Evolutionary conservation across 805 yeast species (phyloP), one percentile per base, ranked within the genome.

Genomic region (Spathaspora arborariae): DNA sequence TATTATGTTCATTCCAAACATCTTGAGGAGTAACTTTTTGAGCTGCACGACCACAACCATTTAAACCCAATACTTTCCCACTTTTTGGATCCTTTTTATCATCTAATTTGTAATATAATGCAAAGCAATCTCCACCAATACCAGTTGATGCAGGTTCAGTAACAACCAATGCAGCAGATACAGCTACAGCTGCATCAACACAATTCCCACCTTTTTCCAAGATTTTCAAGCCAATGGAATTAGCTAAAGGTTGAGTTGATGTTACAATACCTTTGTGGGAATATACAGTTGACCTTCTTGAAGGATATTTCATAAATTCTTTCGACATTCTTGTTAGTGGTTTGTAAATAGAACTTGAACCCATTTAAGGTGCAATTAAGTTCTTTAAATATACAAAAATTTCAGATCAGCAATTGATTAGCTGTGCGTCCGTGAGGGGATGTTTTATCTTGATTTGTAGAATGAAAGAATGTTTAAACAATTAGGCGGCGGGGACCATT

Each of bases 1-100:
- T 45, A 37, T 54, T 58, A 36, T 58, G 70, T 66, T 15, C 74
- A 42, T 72, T 57, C 48, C 65, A 60, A 3, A 82, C 70, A 50
- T 71, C 64, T 13, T 82, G 83, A 10, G 83, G 61, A 2, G 73
- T 61, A 8, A 81, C 52, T 16, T 65, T 63, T 11, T 70, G 59
- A 4, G 91, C 85, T 2, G 89, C 71, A 46, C 86, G 74, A 7
- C 96, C 95, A 40, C 87, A 78, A 4, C 92, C 96, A 60, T 86
- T 87, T 54, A 87, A 54, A 0, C 91, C 95, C 42, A 69, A 64
- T 0, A 85, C 85, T 46, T 71, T 68, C 4, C 54, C 54, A 24
- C 50, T 46, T 10, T 7, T 42, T 26, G 44, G 45, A 27, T 49
- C 45, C 3, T 20, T 36, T 46, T 78, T 73, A 4, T 75, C 68